Conservation (phyloP, 441 rosid species). For the Brassica hybrid region DNA sequence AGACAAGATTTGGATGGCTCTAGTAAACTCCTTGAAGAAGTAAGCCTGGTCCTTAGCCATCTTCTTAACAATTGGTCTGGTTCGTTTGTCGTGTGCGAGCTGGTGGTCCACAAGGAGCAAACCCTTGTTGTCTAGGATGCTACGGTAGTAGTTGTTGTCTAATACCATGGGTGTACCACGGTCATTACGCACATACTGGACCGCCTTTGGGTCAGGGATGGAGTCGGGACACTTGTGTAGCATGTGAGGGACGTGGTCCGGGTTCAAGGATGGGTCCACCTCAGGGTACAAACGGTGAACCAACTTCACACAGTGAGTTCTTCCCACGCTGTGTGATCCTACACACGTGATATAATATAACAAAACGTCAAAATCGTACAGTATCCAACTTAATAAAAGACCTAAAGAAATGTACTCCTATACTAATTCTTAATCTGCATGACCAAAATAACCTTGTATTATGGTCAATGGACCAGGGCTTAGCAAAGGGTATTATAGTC, state of each 20-base stretch:
- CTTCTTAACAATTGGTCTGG: slow-evolving; percentile 88
- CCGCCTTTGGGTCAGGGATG: slow-evolving; percentile 95
- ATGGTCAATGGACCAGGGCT: neutral
- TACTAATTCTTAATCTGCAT: neutral
- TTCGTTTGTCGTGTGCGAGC: slow-evolving; percentile 82
- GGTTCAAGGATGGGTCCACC: slow-evolving; percentile 81
- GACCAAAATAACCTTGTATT: slow-evolving; percentile 9
- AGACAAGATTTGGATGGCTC: slow-evolving; percentile 78
- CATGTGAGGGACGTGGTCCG: slow-evolving; percentile 86
- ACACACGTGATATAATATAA: slow-evolving; percentile 23
- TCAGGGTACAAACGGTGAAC: slow-evolving; percentile 94
- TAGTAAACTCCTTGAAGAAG: slow-evolving; percentile 91
- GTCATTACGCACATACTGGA: slow-evolving; percentile 97
- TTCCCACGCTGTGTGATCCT: slow-evolving; percentile 96
- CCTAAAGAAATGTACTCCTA: neutral
- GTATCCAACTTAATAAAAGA: neutral
- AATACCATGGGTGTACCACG: slow-evolving; percentile 91
- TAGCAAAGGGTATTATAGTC: neutral
- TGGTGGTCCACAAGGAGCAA: slow-evolving; percentile 89
- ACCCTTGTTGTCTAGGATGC: slow-evolving; percentile 93
- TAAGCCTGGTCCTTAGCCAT: slow-evolving; percentile 93
- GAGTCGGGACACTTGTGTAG: slow-evolving; percentile 89
- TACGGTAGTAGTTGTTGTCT: slow-evolving; percentile 96
- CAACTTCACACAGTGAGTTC: slow-evolving; percentile 95
- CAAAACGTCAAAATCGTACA: slow-evolving; percentile 30